phyloP scores from a whole-genome alignment of 768 basidiomycete species.

The Lentinula sp. region DNA sequence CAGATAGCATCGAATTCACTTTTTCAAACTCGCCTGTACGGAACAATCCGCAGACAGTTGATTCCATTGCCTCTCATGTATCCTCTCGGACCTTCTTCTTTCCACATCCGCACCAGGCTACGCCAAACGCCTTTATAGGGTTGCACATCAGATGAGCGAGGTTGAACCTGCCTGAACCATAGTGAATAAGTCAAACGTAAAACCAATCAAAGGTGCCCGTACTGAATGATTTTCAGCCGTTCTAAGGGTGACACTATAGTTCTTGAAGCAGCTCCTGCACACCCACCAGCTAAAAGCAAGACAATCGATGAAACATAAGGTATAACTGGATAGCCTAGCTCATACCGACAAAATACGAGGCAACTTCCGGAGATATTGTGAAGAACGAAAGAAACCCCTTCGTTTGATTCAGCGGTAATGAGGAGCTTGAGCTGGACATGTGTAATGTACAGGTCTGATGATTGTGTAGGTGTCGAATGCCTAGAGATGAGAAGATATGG shows the following conservation, averaged over 20 bases:
- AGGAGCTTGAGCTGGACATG: conserved; percentile 7
- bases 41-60: conserved; percentile 89
- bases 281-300: conserved; percentile 40
- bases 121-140: conserved; percentile 77
- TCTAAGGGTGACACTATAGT: conserved; percentile 93
- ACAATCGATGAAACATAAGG: neutral
- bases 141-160: conserved; percentile 49
- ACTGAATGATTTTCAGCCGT: conserved; percentile 96
- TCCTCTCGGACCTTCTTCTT: conserved; percentile 88
- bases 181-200: neutral
- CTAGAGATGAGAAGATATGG: neutral
- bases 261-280: conserved; percentile 65
- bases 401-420: conserved; percentile 8
- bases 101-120: conserved; percentile 85
- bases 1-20: conserved; percentile 3
- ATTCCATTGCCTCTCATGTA: conserved; percentile 93
- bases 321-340: neutral
- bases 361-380: conserved; percentile 26
- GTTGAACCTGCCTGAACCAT: conserved; percentile 82
- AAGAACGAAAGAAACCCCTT: conserved; percentile 17
- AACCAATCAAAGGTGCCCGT: conserved; percentile 6
- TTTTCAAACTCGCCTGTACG: conserved; percentile 52
- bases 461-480: neutral
- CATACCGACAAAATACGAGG: conserved; percentile 38
- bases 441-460: neutral